Conservation (phyloP, 768 basidiomycete species). For the Kwoniella botswanensis region DNA sequence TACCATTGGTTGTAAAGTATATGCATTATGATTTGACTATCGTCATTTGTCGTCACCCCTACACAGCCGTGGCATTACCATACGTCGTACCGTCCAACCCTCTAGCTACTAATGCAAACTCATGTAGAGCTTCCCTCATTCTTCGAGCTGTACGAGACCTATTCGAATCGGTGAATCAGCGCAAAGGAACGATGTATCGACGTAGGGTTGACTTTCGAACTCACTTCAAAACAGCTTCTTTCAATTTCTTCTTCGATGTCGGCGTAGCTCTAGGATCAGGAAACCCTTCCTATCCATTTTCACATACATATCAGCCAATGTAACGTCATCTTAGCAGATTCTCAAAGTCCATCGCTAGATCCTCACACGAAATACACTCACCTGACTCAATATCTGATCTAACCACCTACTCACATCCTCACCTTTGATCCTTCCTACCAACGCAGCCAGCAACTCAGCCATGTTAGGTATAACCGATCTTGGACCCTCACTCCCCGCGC, state of each 20-base stretch:
- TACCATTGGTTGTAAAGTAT: neutral
- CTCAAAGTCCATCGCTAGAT: too few relatives aligned
- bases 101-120: conserved; percentile 82
- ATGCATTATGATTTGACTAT: neutral
- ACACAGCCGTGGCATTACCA: conserved; percentile 70
- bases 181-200: too few relatives aligned
- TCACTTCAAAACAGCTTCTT: conserved; percentile 52
- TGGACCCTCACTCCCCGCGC: conserved; percentile 83
- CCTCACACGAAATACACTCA: conserved; percentile 25
- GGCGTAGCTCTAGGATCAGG: conserved; percentile 71
- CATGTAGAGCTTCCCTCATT: conserved; percentile 81
- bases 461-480: conserved; percentile 81
- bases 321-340: too few relatives aligned
- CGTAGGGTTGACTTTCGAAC: neutral
- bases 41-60: too few relatives aligned
- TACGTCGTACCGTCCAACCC: conserved; percentile 85
- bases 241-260: conserved; percentile 78
- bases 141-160: conserved; percentile 75
- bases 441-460: conserved; percentile 75
- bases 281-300: conserved; percentile 69
- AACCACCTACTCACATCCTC: conserved; percentile 72
- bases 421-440: conserved; percentile 66
- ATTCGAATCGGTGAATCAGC: neutral
- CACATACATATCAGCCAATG: too few relatives aligned
- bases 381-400: conserved; percentile 66